These are phyloP conservation scores for Brettanomyces bruxellensis DNA, from an alignment of 805 yeast species.

Conservation along the genomic window DNA sequence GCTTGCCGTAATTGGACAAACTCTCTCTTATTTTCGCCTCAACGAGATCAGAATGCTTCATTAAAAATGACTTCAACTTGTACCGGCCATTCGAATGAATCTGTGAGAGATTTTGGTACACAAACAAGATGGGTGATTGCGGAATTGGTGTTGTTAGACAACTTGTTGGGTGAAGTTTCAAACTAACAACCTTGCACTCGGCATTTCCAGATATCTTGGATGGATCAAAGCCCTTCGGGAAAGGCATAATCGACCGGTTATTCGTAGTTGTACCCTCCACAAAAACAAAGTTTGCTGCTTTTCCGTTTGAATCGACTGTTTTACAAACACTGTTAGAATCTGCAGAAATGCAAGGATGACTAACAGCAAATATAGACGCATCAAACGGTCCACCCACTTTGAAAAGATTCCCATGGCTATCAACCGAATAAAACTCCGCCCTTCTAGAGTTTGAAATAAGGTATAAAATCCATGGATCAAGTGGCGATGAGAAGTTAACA, in stretches of 20 bases:
- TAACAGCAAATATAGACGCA: constrained; percentile 14
- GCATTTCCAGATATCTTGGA: not conserved
- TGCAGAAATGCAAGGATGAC: constrained; percentile 2
- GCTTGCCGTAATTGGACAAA: constrained; percentile 37
- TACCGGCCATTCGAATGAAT: constrained; percentile 9
- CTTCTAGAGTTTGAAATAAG: constrained; percentile 7
- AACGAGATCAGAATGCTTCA: constrained; percentile 3
- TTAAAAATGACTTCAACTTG: constrained; percentile 16
- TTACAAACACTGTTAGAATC: not conserved
- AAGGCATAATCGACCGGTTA: constrained; percentile 65
- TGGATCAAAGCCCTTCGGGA: constrained; percentile 25
- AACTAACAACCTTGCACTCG: constrained; percentile 26
- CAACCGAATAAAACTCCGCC: constrained; percentile 12
- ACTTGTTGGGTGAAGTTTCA: constrained; percentile 29
- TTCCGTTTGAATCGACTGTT: constrained; percentile 19
- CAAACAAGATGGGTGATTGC: constrained; percentile 5
- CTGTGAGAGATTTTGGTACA: constrained; percentile 7
- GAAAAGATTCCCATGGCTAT: constrained; percentile 5
- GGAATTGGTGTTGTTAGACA: constrained; percentile 29
- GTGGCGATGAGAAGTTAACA: constrained; percentile 50
- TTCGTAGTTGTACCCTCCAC: constrained; percentile 84
- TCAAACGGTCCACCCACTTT: constrained; percentile 7
- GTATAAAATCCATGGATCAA: constrained; percentile 38
- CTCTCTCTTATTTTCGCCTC: constrained; percentile 13
- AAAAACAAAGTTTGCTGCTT: constrained; percentile 46